These are phyloP conservation scores for Talaromyces rugulosus DNA, from an alignment of 2,329 filamentous ascomycete genomes.

Conservation along the genomic window DNA sequence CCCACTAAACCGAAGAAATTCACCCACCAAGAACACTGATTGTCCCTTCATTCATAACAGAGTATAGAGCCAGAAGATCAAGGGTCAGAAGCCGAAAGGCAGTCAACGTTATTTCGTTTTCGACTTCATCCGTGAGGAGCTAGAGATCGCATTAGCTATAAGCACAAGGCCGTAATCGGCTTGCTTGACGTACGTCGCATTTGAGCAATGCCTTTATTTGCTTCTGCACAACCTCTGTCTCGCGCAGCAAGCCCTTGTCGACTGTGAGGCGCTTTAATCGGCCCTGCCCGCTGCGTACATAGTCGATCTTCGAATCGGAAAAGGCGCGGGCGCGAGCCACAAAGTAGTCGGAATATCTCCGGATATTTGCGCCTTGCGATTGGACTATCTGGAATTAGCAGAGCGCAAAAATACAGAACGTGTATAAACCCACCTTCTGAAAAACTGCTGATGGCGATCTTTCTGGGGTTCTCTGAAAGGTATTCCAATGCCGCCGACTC, in stretches of 20 bases:
- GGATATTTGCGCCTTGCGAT: conserved; percentile 90
- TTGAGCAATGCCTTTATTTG: conserved; percentile 82
- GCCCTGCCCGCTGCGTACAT: conserved; percentile 76
- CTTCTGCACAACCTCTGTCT: conserved; percentile 85
- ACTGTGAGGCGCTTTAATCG: conserved; percentile 80
- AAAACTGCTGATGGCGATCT: conserved; percentile 83
- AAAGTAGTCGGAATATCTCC: conserved; percentile 85
- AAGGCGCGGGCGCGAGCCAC: conserved; percentile 76
- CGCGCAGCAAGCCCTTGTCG: conserved; percentile 85
- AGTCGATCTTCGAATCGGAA: conserved; percentile 80
- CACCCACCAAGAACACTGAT: conserved; percentile 87
- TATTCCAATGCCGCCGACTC: conserved; percentile 83
- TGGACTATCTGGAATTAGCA: conserved; percentile 58
- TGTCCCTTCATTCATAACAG: conserved; percentile 92
- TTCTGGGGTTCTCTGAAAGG: conserved; percentile 74
- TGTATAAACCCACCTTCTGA: conserved; percentile 69
- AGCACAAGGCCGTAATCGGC: conserved; percentile 5
- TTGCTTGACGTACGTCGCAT: conserved; percentile 67
- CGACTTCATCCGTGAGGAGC: conserved; percentile 81
- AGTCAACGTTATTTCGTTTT: conserved; percentile 94
- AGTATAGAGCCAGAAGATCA: conserved; percentile 84
- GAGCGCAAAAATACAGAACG: not conserved
- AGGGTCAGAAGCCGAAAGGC: conserved; percentile 88
- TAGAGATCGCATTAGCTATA: conserved; percentile 30
- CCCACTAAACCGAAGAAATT: not conserved